phyloP scores from a whole-genome alignment of 2,329 filamentous ascomycete species.

The Colletotrichum cuscutae region DNA sequence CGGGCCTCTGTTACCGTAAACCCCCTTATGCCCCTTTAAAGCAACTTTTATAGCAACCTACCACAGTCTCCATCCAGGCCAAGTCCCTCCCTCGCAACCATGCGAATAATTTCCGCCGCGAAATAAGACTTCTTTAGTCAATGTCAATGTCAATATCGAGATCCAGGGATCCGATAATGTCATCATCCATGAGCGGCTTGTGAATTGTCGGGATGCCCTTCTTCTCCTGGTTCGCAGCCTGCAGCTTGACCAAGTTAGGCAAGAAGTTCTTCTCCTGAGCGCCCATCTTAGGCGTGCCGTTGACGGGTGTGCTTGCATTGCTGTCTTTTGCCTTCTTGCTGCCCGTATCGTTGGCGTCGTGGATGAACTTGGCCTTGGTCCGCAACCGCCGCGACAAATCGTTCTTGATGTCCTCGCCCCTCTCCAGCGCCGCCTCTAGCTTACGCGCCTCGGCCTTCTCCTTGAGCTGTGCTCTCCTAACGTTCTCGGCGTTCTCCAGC shows the following conservation, averaged over 20 bases:
- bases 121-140: conserved; percentile 49
- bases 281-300: conserved; percentile 60
- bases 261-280: conserved; percentile 56
- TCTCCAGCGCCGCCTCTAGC: conserved; percentile 69
- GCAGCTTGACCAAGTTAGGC: conserved; percentile 64
- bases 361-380: conserved; percentile 74
- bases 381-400: conserved; percentile 71
- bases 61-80: neutral
- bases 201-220: conserved; percentile 76
- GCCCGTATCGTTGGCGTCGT: conserved; percentile 64
- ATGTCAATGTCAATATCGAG: conserved; percentile 94
- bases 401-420: conserved; percentile 69
- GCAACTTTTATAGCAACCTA: neutral
- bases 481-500: conserved; percentile 83
- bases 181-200: conserved; percentile 87
- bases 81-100: neutral
- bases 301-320: conserved; percentile 61
- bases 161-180: conserved; percentile 90
- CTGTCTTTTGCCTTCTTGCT: conserved; percentile 52
- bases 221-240: conserved; percentile 64
- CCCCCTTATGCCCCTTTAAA: neutral
- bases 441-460: conserved; percentile 75
- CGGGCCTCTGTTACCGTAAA: neutral
- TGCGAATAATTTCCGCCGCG: too few species aligned
- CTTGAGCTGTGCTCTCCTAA: conserved; percentile 89